Evolutionary conservation across 495 filamentous ascomycete genomes (phyloP).

Genomic region (Glonium stellatum): DNA sequence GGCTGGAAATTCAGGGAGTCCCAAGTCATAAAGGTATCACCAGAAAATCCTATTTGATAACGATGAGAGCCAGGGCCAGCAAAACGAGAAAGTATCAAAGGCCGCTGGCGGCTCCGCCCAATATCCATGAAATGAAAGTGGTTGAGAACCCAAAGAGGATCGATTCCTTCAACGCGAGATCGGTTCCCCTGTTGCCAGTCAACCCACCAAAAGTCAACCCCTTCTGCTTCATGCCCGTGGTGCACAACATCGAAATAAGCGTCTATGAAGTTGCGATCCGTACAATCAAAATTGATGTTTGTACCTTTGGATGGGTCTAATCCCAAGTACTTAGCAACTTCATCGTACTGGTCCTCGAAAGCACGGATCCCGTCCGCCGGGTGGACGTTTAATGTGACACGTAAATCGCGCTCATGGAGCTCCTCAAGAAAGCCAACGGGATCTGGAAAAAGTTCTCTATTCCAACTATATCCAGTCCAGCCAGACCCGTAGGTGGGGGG

Average conservation of each 20-base stretch:
- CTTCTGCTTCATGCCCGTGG: conserved; percentile 43
- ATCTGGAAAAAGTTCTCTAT: conserved; percentile 48
- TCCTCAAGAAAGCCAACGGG: conserved; percentile 40
- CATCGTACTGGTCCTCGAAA: conserved; percentile 47
- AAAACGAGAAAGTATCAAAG: conserved; percentile 47
- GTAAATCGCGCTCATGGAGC: conserved; percentile 42
- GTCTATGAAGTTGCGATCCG: conserved; percentile 45
- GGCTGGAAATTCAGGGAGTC: conserved; percentile 52
- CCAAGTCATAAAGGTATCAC: conserved; percentile 52
- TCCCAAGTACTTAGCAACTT: conserved; percentile 43
- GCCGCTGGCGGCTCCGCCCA: conserved; percentile 28
- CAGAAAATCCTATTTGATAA: conserved; percentile 57
- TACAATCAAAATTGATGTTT: conserved; percentile 50
- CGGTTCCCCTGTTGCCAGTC: conserved; percentile 56
- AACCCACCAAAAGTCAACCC: conserved; percentile 55
- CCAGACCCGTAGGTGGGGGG: conserved; percentile 31
- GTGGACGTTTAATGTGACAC: conserved; percentile 51
- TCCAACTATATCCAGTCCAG: conserved; percentile 60
- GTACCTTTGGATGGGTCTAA: conserved; percentile 41
- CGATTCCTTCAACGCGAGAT: conserved; percentile 48
- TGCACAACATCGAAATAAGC: conserved; percentile 54
- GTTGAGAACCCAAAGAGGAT: conserved; percentile 58
- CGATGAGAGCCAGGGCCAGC: conserved; percentile 53
- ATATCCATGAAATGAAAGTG: conserved; percentile 54
- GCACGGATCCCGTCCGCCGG: conserved; percentile 48